These are phyloP conservation scores for Ophiostoma sp. DNA, from an alignment of 2,329 filamentous ascomycete genomes.

Conservation along the genomic window DNA sequence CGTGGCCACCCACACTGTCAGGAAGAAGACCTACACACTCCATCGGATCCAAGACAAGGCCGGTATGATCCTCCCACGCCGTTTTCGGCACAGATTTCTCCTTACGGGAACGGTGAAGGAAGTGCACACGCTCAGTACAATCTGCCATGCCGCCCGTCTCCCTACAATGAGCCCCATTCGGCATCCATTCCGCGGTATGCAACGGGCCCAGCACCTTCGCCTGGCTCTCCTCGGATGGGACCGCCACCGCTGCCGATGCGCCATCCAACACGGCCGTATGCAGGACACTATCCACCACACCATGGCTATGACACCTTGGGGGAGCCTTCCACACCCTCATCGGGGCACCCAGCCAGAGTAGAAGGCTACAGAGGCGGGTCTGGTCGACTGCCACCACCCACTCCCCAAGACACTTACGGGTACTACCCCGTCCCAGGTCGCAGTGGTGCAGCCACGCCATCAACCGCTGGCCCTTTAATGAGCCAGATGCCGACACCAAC, in stretches of 20 bases:
- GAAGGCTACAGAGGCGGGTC: conserved; percentile 34
- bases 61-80: conserved; percentile 49
- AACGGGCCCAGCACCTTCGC: not conserved
- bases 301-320: not conserved
- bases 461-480: conserved; percentile 22
- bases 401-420: conserved; percentile 47
- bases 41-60: conserved; percentile 62
- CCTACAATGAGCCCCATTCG: not conserved
- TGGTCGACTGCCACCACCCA: conserved; percentile 49
- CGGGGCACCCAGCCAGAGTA: not conserved
- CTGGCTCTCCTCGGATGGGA: conserved; percentile 27
- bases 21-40: conserved; percentile 44
- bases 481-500: conserved; percentile 34
- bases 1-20: conserved; percentile 38
- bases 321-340: not conserved
- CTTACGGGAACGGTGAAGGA: not conserved
- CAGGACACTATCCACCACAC: not conserved
- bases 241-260: conserved; percentile 24
- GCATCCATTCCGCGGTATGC: not conserved
- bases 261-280: not conserved
- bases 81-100: not conserved
- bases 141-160: not conserved
- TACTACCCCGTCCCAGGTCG: not conserved
- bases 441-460: not conserved
- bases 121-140: not conserved